These are phyloP conservation scores for Diplogelasinospora grovesii DNA, from an alignment of 495 filamentous ascomycete genomes.

Conservation along the genomic window DNA sequence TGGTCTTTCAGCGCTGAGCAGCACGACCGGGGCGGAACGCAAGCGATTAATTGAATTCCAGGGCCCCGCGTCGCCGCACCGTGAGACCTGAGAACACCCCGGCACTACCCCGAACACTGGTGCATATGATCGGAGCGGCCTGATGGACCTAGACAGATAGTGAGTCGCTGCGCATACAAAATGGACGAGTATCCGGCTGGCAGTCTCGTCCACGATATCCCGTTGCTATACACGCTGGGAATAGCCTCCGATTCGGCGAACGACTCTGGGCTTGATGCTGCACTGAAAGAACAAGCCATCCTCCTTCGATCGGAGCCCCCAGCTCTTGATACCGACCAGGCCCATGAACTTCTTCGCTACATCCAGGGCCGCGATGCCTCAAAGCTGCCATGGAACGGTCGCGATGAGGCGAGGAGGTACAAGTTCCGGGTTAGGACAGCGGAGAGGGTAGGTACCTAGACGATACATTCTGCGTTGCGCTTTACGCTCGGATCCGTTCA, in stretches of 20 bases:
- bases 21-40: too few species aligned
- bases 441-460: slow-evolving; percentile 60
- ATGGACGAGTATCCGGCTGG: slow-evolving; percentile 87
- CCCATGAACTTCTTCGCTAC: slow-evolving; percentile 58
- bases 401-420: slow-evolving; percentile 36
- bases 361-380: slow-evolving; percentile 61
- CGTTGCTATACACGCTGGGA: slow-evolving; percentile 72
- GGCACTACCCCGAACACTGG: too few species aligned
- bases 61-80: too few species aligned
- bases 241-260: slow-evolving; percentile 40
- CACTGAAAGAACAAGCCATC: slow-evolving; percentile 52
- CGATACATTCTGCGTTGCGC: neutral
- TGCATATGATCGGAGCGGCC: too few species aligned
- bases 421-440: slow-evolving; percentile 61
- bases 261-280: slow-evolving; percentile 34
- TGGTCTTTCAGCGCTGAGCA: too few species aligned
- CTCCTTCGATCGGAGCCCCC: slow-evolving; percentile 63
- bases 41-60: too few species aligned
- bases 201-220: slow-evolving; percentile 76
- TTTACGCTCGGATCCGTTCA: neutral
- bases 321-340: slow-evolving; percentile 55
- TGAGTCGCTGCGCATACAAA: neutral
- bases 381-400: slow-evolving; percentile 51
- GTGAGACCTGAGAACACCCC: too few species aligned
- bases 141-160: too few species aligned